Conservation (phyloP, 257 asterid genomes). For the Schizonepeta tenuifolia region DNA sequence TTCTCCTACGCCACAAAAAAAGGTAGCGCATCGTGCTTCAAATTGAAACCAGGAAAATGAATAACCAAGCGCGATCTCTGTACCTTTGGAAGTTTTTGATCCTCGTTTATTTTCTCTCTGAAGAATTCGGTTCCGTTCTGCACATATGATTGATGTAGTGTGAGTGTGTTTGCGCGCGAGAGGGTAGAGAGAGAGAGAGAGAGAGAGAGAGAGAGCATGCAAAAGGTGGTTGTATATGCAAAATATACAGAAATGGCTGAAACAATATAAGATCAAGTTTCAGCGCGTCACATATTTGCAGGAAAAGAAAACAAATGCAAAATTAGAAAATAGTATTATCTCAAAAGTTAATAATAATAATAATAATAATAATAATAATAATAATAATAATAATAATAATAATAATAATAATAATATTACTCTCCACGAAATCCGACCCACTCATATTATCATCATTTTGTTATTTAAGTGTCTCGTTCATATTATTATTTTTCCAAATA, state of each 20-base stretch:
- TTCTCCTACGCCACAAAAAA: neutral
- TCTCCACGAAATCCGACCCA: no score
- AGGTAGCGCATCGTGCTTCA: no score
- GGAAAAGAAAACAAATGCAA: no score
- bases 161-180: neutral
- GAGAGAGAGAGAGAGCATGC: constrained; percentile 36
- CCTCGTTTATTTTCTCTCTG: constrained; percentile 13
- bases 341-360: no score
- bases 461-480: no score
- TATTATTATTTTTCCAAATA: no score
- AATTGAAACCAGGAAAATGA: constrained; percentile 12
- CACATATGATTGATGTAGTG: neutral
- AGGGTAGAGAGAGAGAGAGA: constrained; percentile 11
- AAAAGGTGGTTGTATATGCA: constrained; percentile 28
- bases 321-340: no score
- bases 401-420: no score
- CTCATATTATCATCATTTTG: no score
- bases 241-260: constrained; percentile 21
- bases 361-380: no score
- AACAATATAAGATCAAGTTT: neutral
- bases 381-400: no score
- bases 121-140: constrained; percentile 24
- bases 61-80: constrained; percentile 26
- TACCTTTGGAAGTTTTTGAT: constrained; percentile 39
- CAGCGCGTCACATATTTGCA: no score